These are phyloP conservation scores for Citeromyces matritensis DNA, from an alignment of 805 yeast species.

Conservation along the genomic window DNA sequence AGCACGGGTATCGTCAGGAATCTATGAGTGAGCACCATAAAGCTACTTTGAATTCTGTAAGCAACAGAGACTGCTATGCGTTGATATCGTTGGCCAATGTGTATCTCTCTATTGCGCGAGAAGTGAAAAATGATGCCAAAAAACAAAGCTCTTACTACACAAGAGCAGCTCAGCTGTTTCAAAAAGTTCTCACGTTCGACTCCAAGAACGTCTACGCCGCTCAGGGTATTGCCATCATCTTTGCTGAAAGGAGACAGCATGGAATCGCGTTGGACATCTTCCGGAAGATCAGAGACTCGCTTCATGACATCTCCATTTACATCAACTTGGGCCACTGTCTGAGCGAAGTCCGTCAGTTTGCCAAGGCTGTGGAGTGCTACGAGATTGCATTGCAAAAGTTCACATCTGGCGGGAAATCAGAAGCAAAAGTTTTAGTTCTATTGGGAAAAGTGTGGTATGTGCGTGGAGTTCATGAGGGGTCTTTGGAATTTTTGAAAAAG, in stretches of 20 bases:
- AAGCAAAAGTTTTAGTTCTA: slow-evolving; percentile 50
- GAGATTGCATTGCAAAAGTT: slow-evolving; percentile 62
- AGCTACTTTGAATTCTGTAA: slow-evolving; percentile 66
- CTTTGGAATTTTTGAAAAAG: slow-evolving; percentile 37
- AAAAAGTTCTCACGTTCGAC: slow-evolving; percentile 78
- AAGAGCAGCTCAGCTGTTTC: slow-evolving; percentile 85
- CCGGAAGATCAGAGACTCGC: slow-evolving; percentile 78
- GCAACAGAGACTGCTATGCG: slow-evolving; percentile 84
- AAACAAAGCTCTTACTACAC: slow-evolving; percentile 51
- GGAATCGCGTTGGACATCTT: slow-evolving; percentile 74
- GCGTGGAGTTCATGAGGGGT: slow-evolving; percentile 59
- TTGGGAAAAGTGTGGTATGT: slow-evolving; percentile 83
- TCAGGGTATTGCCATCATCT: slow-evolving; percentile 89
- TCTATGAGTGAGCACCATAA: slow-evolving; percentile 71
- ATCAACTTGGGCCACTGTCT: slow-evolving; percentile 82
- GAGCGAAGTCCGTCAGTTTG: slow-evolving; percentile 65
- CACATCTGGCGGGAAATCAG: slow-evolving; percentile 33
- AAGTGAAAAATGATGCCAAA: slow-evolving; percentile 31
- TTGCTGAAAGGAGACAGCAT: slow-evolving; percentile 70
- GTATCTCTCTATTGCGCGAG: slow-evolving; percentile 73
- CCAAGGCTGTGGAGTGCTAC: slow-evolving; percentile 81
- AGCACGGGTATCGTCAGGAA: slow-evolving; percentile 25
- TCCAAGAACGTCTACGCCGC: slow-evolving; percentile 88
- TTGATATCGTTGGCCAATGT: slow-evolving; percentile 81
- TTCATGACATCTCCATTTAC: slow-evolving; percentile 71